Base-by-base conservation (phyloP, 176 grass and related monocot genomes). In the bread wheat (Triticum aestivum) region DNA sequence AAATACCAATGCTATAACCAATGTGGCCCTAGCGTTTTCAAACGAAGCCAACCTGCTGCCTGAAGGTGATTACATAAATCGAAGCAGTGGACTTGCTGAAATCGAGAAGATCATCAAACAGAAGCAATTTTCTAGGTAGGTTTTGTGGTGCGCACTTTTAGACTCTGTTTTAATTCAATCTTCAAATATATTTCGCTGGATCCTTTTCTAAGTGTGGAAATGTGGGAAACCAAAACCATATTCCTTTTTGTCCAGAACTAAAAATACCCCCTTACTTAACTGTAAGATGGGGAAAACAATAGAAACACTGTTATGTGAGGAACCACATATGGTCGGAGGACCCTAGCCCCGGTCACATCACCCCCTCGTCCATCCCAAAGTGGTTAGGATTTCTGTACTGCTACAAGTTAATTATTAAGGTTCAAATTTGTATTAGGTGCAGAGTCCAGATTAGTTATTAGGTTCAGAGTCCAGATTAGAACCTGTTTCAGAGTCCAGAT, bases 111-210 rank as follows among this genome's bases (percentile, higher is more conserved):
- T 87, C 21, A 80, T 95, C 69, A 92, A 82, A 56, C 85, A 88
- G 85, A 92, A 62, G 32, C 29, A 49, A 72, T 95, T 95, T 78
- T 86, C 90, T 18, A 90, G 93, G 93, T 39, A 92, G 42, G 86
- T 88, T 84, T 73, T 78, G 20, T 23, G 9, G 18, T 89, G 64
- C 56, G 26, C 21, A 74, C 63, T 67, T 39, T 71, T 80, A 77
- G 61, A 86, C 18, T 63, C 20, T 68, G 35, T 34, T 47, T 73
- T 80, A 51, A 63, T 83, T 14, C 2, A 61, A 69, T 17, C 5
- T 56, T 64, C 74, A 61, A 58, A 26, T 76, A 78, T 18, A 65
- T 30, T 82, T 86, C 0, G 8, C 14, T 73, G 23, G 45, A 73
- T 24, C 61, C 51, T 38, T 26, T 24, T 73, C 3, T 65, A 41